Evolutionary conservation across 495 filamentous ascomycete genomes (phyloP), one percentile per base, ranked within the genome.

Genomic region (Rusavskia elegans): DNA sequence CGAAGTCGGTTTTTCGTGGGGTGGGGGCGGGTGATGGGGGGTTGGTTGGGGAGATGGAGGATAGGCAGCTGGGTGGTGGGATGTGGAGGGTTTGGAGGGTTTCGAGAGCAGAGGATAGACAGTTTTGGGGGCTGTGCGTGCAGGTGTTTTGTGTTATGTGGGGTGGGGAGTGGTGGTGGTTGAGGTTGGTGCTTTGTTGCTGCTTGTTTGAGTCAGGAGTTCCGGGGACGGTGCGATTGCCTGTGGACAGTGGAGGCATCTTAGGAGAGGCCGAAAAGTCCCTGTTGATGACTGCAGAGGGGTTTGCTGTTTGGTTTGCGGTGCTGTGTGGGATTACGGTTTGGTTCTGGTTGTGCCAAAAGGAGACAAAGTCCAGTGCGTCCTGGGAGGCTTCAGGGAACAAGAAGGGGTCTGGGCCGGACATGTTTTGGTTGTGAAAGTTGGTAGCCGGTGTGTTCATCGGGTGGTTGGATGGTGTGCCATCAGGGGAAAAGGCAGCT

Each of bases 1-100:
- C 53, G n/a, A 49, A 52, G 39, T 52, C 53, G 16, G 42, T 55
- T 27, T 42, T 52, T 25, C 53, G 21, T 16, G 50, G 49, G 44
- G 36, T 17, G 42, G 14, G 49, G n/a, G 2, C 5, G 40, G n/a
- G 2, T 19, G n/a, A 11, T 25, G 35, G 23, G 21, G 30, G 30
- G 49, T 29, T 19, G 36, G 11, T 30, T 21, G 25, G 14, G 38
- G 20, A 39, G 16, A 20, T 16, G 23, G 50, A 32, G 29, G 36
- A 45, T 11, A 55, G 17, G 27, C 53, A 55, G 13, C 19, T 39
- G 4, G 53, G 7, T 1, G 49, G 53, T 13, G 53, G 49, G 17
- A 52, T 29, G 50, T 55, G 53, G 20, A 55, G 39, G 9, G 53
- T 32, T 19, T 39, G 35, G 40, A 49, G 38, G 16, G 46, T 45